These are phyloP conservation scores for Camelina laxa DNA, from an alignment of 345 rosid genomes.

Conservation along the genomic window DNA sequence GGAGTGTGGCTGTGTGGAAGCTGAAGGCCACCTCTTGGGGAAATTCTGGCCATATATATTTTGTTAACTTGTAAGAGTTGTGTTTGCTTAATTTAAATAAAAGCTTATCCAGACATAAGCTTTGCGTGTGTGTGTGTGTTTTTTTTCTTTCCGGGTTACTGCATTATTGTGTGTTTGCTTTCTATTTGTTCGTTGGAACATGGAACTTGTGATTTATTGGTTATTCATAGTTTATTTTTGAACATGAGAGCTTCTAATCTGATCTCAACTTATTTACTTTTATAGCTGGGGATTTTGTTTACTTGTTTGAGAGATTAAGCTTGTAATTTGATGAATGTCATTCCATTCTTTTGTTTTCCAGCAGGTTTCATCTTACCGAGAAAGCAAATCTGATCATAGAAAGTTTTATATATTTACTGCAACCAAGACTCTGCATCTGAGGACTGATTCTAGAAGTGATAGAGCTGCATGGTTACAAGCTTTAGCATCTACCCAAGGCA, in stretches of 20 bases:
- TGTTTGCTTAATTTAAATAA: slow-evolving; percentile 9
- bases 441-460: slow-evolving; percentile 81
- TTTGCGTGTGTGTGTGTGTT: neutral
- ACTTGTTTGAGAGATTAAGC: neutral
- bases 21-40: slow-evolving; percentile 38
- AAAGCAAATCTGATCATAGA: slow-evolving; percentile 92
- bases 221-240: neutral
- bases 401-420: slow-evolving; percentile 91
- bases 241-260: slow-evolving; percentile 7
- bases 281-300: neutral
- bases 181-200: slow-evolving; percentile 1
- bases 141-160: neutral
- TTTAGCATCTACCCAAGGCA: slow-evolving; percentile 68
- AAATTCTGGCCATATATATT: neutral
- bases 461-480: slow-evolving; percentile 96
- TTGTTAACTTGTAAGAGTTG: slow-evolving; percentile 21
- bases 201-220: slow-evolving; percentile 3
- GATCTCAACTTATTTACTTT: neutral
- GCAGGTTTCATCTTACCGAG: slow-evolving; percentile 95
- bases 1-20: slow-evolving; percentile 39
- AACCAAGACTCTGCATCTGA: slow-evolving; percentile 91
- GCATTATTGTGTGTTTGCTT: slow-evolving; percentile 20
- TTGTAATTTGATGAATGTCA: slow-evolving; percentile 13
- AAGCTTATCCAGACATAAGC: slow-evolving; percentile 21
- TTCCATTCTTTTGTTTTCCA: slow-evolving; percentile 39